A percentile compares a stretch with the other conserved stretches of the same genome.
Evolutionary conservation across 2,329 filamentous ascomycete genomes (phyloP).

Genomic region (Fusarium scirpi): DNA sequence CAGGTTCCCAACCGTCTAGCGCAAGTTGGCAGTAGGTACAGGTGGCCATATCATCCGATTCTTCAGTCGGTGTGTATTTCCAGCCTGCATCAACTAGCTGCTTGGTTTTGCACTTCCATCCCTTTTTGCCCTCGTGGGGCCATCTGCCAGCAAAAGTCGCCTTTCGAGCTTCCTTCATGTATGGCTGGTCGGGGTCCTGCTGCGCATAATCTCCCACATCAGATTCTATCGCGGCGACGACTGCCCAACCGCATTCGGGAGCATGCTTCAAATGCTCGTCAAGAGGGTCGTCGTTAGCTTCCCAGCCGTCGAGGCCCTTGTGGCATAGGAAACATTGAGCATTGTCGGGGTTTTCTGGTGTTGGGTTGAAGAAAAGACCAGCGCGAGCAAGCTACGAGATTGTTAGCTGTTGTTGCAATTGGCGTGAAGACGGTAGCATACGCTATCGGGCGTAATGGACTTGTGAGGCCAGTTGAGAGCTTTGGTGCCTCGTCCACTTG

Average conservation of each 20-base stretch:
- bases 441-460: constrained; percentile 50
- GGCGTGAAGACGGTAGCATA: constrained; percentile 32
- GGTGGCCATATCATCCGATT: constrained; percentile 88
- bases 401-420: constrained; percentile 39
- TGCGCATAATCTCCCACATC: constrained; percentile 71
- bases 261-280: constrained; percentile 88
- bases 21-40: constrained; percentile 92
- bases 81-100: constrained; percentile 95
- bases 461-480: constrained; percentile 81
- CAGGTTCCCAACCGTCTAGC: constrained; percentile 93
- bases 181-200: constrained; percentile 78
- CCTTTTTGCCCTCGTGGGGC: constrained; percentile 90
- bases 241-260: constrained; percentile 86
- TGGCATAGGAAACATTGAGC: constrained; percentile 89
- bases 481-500: constrained; percentile 65
- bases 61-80: constrained; percentile 88
- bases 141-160: constrained; percentile 87
- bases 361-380: constrained; percentile 90
- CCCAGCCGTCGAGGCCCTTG: constrained; percentile 91
- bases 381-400: constrained; percentile 80
- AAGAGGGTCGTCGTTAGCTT: constrained; percentile 84
- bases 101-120: constrained; percentile 89
- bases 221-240: constrained; percentile 73
- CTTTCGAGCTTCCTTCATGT: constrained; percentile 81
- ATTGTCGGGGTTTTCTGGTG: constrained; percentile 82